These are phyloP conservation scores for Patellaria atrata DNA, from an alignment of 495 filamentous ascomycete genomes.

Conservation along the genomic window DNA sequence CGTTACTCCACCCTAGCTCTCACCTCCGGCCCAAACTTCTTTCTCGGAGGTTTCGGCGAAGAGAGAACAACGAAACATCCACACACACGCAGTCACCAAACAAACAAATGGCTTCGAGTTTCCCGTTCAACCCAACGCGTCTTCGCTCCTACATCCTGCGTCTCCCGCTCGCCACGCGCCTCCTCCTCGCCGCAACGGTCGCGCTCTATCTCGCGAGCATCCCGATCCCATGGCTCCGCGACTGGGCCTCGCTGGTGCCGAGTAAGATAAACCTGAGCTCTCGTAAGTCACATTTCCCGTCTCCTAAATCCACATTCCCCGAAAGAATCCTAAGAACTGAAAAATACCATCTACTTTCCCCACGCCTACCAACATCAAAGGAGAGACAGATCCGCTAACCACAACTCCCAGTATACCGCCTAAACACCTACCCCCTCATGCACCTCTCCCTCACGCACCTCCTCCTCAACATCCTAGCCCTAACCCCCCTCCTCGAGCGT, in stretches of 20 bases:
- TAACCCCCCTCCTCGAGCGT: conserved; percentile 73
- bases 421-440: conserved; percentile 85
- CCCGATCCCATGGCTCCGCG: conserved; percentile 42
- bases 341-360: too few relatives aligned
- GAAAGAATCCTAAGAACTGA: too few relatives aligned
- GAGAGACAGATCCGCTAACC: not conserved
- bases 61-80: not conserved
- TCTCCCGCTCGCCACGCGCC: conserved; percentile 75
- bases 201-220: conserved; percentile 52
- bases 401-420: conserved; percentile 57
- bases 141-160: conserved; percentile 57
- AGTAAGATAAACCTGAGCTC: conserved; percentile 52
- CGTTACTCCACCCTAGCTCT: not conserved
- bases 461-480: conserved; percentile 60
- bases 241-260: conserved; percentile 71
- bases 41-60: not conserved
- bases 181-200: conserved; percentile 52
- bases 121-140: conserved; percentile 25
- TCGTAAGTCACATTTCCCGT: conserved; percentile 45
- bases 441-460: conserved; percentile 68
- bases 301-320: too few relatives aligned
- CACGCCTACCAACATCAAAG: too few relatives aligned
- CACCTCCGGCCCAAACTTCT: conserved; percentile 2
- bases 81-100: not conserved
- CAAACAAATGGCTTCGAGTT: conserved; percentile 19